These are phyloP conservation scores for Emergomyces pasteurianus DNA, from an alignment of 2,329 filamentous ascomycete genomes.

Conservation along the genomic window DNA sequence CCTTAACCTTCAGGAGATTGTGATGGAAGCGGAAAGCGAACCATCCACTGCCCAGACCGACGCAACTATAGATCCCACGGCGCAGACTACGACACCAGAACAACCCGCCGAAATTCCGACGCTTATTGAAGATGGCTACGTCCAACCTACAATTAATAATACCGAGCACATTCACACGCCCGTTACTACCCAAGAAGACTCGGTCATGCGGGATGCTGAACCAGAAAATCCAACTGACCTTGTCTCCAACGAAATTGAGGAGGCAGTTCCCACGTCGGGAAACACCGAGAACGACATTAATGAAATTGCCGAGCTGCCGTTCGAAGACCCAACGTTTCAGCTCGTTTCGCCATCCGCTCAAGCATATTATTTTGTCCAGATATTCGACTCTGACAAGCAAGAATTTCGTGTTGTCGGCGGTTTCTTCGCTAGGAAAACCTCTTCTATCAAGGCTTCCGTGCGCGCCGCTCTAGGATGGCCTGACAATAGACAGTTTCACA, in stretches of 20 bases:
- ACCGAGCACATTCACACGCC: background rate
- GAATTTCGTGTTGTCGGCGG: constrained; percentile 28
- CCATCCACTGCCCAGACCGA: too few species aligned
- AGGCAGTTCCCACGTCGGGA: background rate
- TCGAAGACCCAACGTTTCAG: background rate
- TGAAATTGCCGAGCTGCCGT: background rate
- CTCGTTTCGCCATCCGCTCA: constrained; percentile 13
- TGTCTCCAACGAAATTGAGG: background rate
- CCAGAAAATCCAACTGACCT: constrained; percentile 5
- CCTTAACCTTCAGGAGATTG: background rate
- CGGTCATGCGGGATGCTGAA: constrained; percentile 9
- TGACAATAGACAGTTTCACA: constrained; percentile 28
- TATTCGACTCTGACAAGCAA: constrained; percentile 41
- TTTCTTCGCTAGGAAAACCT: constrained; percentile 30
- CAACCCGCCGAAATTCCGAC: background rate
- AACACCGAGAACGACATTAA: background rate
- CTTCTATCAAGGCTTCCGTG: constrained; percentile 30
- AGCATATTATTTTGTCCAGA: constrained; percentile 39
- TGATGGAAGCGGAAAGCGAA: background rate
- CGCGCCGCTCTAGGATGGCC: constrained; percentile 28
- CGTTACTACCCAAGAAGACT: constrained; percentile 1
- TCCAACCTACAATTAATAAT: background rate
- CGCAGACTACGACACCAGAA: background rate
- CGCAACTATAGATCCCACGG: background rate
- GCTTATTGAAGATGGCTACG: background rate